Evolutionary conservation across 2,329 filamentous ascomycete species (phyloP), one percentile per base, ranked within the genome.

Genomic region (Aspergillus quadricinctus): DNA sequence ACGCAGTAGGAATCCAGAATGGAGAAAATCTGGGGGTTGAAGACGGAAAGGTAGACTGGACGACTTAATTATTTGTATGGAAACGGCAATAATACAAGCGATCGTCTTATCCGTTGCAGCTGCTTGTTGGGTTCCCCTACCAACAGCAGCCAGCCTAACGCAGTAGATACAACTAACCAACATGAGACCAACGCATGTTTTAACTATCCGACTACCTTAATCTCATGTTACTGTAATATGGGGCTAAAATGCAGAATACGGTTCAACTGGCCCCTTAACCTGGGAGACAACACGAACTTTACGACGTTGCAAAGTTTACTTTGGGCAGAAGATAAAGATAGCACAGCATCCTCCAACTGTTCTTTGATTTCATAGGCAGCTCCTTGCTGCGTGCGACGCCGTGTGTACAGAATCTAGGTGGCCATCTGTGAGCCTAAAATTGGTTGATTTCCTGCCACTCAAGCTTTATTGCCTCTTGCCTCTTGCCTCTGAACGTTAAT

Each of bases 11-110:
- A 27, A 27, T 14, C 27, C 9, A 46, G 10, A 21, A 46, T 46
- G 43, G 43, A 46, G 19, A 46, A 45, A 46, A 46, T 14, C 43
- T 46, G 43, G 14, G 48, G 52, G 52, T 54, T 54, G 52, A 46
- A 40, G 29, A 54, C 29, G 45, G 46, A 54, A 54, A 46, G 21
- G 41, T 45, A 45, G 41, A 45, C 19, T 9, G 41, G 41, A 45
- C 41, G 21, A 45, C 14, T n/a, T 19, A 45, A 23, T 43, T 46
- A 37, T 49, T 52, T 41, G 58, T 58, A 60, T 60, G 57, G 57
- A 57, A 60, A 57, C 55, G 55, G 52, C 52, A 41, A 48, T 45
- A 49, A 48, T 49, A 49, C 49, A 41, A 25, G 52, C 50, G 52
- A 45, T 45, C 41, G 17, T 37, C 31, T 6, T 37, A 17, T 37